Conservation (phyloP, 352 stramenopile species). For the Aphanomyces invadans region DNA sequence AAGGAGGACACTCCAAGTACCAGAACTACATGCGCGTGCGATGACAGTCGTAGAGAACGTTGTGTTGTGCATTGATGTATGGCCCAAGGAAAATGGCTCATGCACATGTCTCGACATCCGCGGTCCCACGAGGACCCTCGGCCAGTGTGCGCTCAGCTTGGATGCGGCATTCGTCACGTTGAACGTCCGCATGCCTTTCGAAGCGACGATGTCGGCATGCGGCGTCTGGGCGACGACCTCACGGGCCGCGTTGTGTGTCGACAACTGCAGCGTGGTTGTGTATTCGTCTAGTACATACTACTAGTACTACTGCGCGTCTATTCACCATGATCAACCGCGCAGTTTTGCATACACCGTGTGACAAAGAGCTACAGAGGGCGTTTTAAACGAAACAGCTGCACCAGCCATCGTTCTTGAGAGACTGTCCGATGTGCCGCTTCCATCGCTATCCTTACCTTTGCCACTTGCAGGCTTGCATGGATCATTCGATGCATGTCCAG, state of each 20-base stretch:
- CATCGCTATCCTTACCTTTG: too few species aligned
- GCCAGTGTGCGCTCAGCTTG: conserved; percentile 19
- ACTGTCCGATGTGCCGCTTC: too few species aligned
- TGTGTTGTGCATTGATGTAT: conserved; percentile 17
- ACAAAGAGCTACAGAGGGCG: too few species aligned
- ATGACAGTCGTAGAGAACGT: not conserved
- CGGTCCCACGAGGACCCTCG: not conserved
- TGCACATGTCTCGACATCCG: conserved; percentile 18
- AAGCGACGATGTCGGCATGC: not conserved
- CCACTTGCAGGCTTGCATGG: too few species aligned
- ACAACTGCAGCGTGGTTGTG: not conserved
- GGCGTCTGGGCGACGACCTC: not conserved
- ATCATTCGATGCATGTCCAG: too few species aligned
- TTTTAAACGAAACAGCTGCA: too few species aligned
- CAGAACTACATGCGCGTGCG: conserved; percentile 2
- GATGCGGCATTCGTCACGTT: not conserved
- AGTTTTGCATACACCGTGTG: too few species aligned
- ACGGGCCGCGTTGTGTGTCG: not conserved
- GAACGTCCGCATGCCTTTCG: not conserved
- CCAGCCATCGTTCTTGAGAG: too few species aligned
- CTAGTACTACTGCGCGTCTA: not conserved
- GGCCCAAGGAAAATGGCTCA: conserved; percentile 15
- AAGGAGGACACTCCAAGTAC: not conserved
- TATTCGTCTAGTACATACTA: too few species aligned
- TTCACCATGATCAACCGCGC: too few species aligned